A percentile compares a stretch with the other conserved stretches of the same genome.
Conservation (phyloP, 2,329 filamentous ascomycete genomes). For the Coniochaeta pulveracea region DNA sequence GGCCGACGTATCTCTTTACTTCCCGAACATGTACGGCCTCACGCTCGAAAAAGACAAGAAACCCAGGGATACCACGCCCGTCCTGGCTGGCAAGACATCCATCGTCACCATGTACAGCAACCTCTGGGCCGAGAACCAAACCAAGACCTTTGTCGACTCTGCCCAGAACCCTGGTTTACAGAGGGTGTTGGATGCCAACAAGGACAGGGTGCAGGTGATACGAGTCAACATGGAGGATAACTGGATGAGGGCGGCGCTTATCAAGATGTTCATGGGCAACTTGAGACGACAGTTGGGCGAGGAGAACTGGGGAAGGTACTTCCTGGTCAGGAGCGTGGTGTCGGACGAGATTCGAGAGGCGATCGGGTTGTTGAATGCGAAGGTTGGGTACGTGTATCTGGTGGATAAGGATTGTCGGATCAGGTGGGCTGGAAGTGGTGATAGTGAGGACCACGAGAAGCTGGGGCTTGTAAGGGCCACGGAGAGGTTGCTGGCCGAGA, state of each 20-base stretch:
- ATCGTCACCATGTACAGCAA: slow-evolving; percentile 75
- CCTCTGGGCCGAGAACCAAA: slow-evolving; percentile 77
- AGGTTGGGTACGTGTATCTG: slow-evolving; percentile 89
- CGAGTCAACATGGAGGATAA: slow-evolving; percentile 86
- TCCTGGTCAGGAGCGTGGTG: slow-evolving; percentile 46
- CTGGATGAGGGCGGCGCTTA: slow-evolving; percentile 47
- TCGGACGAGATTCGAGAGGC: slow-evolving; percentile 50
- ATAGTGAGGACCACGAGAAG: slow-evolving; percentile 53
- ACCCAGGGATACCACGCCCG: slow-evolving; percentile 59
- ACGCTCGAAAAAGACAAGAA: slow-evolving; percentile 52
- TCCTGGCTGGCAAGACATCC: slow-evolving; percentile 61
- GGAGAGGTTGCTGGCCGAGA: slow-evolving; percentile 49
- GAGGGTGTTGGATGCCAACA: slow-evolving; percentile 37
- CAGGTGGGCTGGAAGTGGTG: slow-evolving; percentile 82
- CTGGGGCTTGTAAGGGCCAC: slow-evolving; percentile 56
- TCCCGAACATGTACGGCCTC: slow-evolving; percentile 79
- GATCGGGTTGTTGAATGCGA: slow-evolving; percentile 69
- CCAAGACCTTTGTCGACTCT: slow-evolving; percentile 55
- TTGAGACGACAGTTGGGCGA: slow-evolving; percentile 37
- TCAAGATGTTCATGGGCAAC: slow-evolving; percentile 43
- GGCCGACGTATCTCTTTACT: slow-evolving; percentile 72
- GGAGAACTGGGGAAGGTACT: slow-evolving; percentile 48
- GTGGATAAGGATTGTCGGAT: slow-evolving; percentile 82
- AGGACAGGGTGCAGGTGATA: slow-evolving; percentile 59
- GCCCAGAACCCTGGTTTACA: slow-evolving; percentile 60